Evolutionary conservation across 169 alveolate genomes (phyloP), one percentile per base, ranked within the genome.

Genomic region (Plasmodium reichenowi): DNA sequence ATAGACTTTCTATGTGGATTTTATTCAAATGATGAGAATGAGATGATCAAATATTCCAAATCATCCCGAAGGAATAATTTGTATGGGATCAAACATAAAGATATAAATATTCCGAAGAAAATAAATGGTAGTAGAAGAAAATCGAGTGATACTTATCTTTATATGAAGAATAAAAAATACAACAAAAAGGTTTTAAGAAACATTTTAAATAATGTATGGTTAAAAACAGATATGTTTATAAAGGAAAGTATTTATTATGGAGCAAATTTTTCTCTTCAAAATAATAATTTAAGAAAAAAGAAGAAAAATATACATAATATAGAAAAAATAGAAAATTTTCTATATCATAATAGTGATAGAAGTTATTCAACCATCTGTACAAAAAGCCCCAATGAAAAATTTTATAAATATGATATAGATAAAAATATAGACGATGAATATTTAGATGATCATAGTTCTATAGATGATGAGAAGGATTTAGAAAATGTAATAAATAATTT

Each of bases 141-240:
- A 52, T 29, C 8, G 12, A 43, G 17, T 52, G 32, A 66, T 43
- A 7, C 62, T 12, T 60, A 78, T 59, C 47, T 78, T 13, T 78
- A 78, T 50, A 64, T 78, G 54, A 78, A 78, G 54, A 50, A 64
- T 45, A 26, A 10, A 38, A 78, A 59, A 70, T 78, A 22, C 66
- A 78, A 45, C 64, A 78, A 78, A 78, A 20, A 48, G 12, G 43
- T 67, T 38, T 24, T 78, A 26, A 32, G 74, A 50, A 78, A 64
- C 64, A 48, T 78, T 78, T 66, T 78, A 78, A 78, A 78, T 47
- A 78, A 24, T 64, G 67, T 78, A 50, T 78, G 89, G 89, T 26
- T 52, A n/a, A 64, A 78, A n/a, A 78, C 78, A 6, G 78, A 78
- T 78, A 26, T 78, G 47, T 78, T 64, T 59, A 60, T 78, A 78